These are phyloP conservation scores for Przewalskia tangutica DNA, from an alignment of 257 asterid species.

Conservation along the genomic window DNA sequence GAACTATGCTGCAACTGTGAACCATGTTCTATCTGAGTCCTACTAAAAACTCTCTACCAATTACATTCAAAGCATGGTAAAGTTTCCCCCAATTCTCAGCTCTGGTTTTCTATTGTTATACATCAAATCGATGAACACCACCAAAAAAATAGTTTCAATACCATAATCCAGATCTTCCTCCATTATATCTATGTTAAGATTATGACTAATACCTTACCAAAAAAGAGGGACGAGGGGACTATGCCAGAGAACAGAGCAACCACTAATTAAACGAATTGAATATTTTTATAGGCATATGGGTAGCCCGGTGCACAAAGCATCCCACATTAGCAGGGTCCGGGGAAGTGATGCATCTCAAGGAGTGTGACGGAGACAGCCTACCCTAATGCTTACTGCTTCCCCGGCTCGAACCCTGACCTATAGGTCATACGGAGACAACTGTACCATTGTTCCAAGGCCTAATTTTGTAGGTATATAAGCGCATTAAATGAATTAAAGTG, in stretches of 20 bases:
- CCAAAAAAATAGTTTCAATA: not conserved
- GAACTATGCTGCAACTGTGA: not conserved
- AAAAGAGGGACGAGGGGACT: not conserved
- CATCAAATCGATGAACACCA: not conserved
- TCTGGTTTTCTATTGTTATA: no score
- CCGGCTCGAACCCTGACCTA: no score
- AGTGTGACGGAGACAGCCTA: not conserved
- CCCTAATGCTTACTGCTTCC: no score
- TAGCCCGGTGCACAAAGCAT: no score
- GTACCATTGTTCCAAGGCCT: no score
- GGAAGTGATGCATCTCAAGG: no score
- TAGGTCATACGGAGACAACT: no score
- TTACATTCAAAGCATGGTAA: not conserved
- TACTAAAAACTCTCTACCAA: not conserved
- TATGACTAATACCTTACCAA: not conserved
- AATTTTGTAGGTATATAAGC: not conserved
- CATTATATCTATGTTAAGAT: no score
- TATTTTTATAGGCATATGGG: no score
- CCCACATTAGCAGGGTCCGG: no score
- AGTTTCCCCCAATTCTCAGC: not conserved
- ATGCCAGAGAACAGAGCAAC: not conserved
- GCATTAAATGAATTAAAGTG: not conserved
- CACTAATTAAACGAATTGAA: not conserved
- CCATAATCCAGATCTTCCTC: no score
- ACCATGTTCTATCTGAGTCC: not conserved